Percentiles rank a stretch among this genome's conserved stretches.
These are phyloP conservation scores for Ganoderma lingzhi DNA, from an alignment of 1,284 basidiomycete species.

Conservation along the genomic window DNA sequence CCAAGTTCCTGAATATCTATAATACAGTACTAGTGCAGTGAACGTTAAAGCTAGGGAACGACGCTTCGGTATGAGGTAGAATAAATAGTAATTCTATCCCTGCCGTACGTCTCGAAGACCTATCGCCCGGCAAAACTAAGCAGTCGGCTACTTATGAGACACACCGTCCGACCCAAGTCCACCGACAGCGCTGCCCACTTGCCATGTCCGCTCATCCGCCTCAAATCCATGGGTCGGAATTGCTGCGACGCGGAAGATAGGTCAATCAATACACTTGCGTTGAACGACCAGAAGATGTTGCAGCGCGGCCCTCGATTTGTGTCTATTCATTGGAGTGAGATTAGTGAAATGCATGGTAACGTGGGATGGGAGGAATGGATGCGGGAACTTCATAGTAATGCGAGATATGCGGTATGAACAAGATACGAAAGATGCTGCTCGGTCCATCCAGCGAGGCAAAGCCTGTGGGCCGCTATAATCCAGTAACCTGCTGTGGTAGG, in stretches of 20 bases:
- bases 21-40: background rate
- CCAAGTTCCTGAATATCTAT: background rate
- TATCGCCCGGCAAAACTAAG: background rate
- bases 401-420: background rate
- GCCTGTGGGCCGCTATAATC: background rate
- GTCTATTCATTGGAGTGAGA: conserved; percentile 12
- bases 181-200: background rate
- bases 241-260: background rate
- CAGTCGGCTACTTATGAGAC: background rate
- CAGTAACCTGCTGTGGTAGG: background rate
- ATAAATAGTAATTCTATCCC: background rate
- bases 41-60: background rate
- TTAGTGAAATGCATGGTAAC: background rate
- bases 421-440: background rate
- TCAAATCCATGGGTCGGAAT: background rate
- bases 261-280: background rate
- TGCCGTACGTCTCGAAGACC: background rate
- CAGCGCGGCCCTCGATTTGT: background rate
- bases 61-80: background rate
- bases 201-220: background rate
- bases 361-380: background rate
- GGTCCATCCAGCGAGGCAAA: background rate
- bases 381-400: background rate
- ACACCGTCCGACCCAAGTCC: background rate
- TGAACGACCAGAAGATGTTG: background rate